These are phyloP conservation scores for Aspergillus uvarum DNA, from an alignment of 2,329 filamentous ascomycete genomes.

Conservation along the genomic window DNA sequence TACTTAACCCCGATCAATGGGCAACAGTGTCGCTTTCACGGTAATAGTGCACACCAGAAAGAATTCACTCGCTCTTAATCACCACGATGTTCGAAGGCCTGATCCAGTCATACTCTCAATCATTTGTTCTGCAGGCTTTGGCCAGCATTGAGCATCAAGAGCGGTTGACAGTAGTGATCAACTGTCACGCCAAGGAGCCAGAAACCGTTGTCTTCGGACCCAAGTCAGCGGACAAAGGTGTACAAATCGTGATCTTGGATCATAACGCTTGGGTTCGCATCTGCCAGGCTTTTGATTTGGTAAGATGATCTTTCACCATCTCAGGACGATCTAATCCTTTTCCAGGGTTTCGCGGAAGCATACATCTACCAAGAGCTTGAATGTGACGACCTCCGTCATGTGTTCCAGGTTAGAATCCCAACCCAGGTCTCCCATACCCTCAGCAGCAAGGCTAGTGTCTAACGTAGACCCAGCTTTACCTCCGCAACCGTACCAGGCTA, in stretches of 20 bases:
- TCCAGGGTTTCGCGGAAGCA: slow-evolving; percentile 65
- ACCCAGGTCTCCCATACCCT: neutral
- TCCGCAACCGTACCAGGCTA: slow-evolving; percentile 59
- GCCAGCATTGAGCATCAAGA: neutral
- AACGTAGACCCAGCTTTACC: slow-evolving; percentile 60
- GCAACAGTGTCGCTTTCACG: neutral
- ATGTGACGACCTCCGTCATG: slow-evolving; percentile 64
- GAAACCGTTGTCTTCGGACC: neutral
- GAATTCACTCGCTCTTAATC: neutral
- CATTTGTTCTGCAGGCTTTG: neutral
- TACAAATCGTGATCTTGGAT: neutral
- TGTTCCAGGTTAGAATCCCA: slow-evolving; percentile 58
- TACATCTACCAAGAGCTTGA: slow-evolving; percentile 73
- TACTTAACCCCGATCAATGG: neutral
- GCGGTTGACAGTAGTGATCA: neutral
- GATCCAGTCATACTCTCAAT: neutral
- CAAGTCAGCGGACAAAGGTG: neutral
- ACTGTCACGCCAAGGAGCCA: neutral
- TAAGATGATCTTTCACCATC: neutral
- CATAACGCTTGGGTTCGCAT: neutral
- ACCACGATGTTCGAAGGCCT: neutral
- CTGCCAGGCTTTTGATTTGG: neutral
- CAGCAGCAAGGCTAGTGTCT: neutral
- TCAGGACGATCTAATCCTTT: neutral
- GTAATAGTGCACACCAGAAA: neutral